Percentiles rank a stretch among this genome's conserved stretches.
Evolutionary conservation across 352 stramenopile genomes (phyloP).

Genomic region (Globisporangium polare): DNA sequence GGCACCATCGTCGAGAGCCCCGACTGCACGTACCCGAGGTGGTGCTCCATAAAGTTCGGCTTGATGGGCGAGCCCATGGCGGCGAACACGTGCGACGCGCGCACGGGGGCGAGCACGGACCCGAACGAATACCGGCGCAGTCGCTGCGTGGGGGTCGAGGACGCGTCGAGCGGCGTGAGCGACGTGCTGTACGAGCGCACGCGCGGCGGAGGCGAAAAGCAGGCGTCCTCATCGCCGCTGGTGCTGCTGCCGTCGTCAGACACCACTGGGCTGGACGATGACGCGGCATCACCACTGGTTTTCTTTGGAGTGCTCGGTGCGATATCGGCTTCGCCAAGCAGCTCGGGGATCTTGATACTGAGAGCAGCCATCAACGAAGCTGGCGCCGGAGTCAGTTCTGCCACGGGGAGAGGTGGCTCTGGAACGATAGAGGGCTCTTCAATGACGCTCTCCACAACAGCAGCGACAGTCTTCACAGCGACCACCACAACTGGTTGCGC

Average conservation of each 20-base stretch:
- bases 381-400: no score
- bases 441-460: not conserved
- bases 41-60: constrained; percentile 11
- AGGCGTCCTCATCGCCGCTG: not conserved
- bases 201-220: constrained; percentile 2
- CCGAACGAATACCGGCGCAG: constrained; percentile 15
- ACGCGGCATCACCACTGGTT: no score
- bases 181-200: constrained; percentile 15
- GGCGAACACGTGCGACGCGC: constrained; percentile 3
- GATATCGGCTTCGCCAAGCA: not conserved
- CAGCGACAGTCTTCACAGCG: not conserved
- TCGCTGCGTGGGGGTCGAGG: constrained; percentile 12
- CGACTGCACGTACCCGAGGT: constrained; percentile 14
- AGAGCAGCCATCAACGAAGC: not conserved
- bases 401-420: not conserved
- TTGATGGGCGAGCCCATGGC: constrained; percentile 12
- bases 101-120: constrained; percentile 5
- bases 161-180: constrained; percentile 10
- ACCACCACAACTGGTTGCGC: not conserved
- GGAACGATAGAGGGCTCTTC: not conserved
- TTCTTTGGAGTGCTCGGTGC: not conserved
- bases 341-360: no score
- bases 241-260: not conserved
- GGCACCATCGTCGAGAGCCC: constrained; percentile 13
- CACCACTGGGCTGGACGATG: not conserved